A percentile compares a stretch with the other conserved stretches of the same genome.
Evolutionary conservation across 331 rosid genomes (phyloP).

Genomic region (Quercus tomentella): DNA sequence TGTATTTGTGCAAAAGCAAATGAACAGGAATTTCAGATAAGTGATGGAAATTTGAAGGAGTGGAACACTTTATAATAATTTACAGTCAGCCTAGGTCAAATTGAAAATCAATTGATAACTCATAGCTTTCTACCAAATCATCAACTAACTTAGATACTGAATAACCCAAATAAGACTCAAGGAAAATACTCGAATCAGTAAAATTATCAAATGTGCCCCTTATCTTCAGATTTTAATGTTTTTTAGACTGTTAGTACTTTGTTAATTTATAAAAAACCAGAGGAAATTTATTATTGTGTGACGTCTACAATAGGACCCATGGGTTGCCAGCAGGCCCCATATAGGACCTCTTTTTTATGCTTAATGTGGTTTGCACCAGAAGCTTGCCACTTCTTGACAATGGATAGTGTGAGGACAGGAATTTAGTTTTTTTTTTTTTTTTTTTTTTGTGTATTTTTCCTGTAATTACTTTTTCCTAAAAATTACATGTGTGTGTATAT

Average conservation of each 20-base stretch:
- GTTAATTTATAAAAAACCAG: too few relatives aligned
- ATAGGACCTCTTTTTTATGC: not conserved
- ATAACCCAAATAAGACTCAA: not conserved
- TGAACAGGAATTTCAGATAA: not conserved
- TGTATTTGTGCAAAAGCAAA: not conserved
- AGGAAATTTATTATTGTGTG: too few relatives aligned
- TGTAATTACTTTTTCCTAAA: not conserved
- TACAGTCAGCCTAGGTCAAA: not conserved
- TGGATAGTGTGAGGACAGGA: not conserved
- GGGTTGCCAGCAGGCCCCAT: too few relatives aligned
- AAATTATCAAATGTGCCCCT: too few relatives aligned
- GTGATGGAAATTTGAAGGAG: not conserved
- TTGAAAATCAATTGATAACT: not conserved
- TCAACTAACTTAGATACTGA: not conserved
- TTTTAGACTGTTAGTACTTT: too few relatives aligned
- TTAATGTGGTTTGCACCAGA: not conserved
- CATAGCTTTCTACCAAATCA: not conserved
- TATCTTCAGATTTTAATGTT: too few relatives aligned
- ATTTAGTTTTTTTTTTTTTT: not conserved
- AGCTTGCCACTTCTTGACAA: not conserved
- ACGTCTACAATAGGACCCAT: too few relatives aligned
- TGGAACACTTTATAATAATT: not conserved
- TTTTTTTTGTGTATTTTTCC: not conserved
- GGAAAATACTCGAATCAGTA: not conserved
- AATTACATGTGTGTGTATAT: too few relatives aligned